These are phyloP conservation scores for Penicillium parvum DNA, from an alignment of 495 filamentous ascomycete genomes.

Conservation along the genomic window DNA sequence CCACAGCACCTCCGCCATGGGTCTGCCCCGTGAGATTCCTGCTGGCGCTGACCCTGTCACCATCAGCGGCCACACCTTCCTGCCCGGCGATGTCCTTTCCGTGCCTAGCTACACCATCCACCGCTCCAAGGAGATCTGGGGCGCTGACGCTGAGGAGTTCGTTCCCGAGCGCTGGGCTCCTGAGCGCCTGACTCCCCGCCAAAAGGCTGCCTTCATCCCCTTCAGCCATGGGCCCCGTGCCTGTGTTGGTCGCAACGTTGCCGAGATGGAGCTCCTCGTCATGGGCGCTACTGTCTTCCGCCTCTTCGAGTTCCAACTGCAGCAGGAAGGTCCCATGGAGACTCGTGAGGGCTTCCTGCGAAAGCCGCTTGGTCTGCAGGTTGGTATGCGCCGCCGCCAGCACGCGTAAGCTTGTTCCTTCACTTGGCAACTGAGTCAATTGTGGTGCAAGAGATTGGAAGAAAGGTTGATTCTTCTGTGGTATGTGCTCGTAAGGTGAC, in stretches of 20 bases:
- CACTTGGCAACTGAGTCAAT: too few relatives aligned
- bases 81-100: slow-evolving; percentile 68
- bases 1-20: slow-evolving; percentile 84
- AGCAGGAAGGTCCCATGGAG: slow-evolving; percentile 64
- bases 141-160: slow-evolving; percentile 67
- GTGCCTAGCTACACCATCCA: slow-evolving; percentile 89
- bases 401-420: too few relatives aligned
- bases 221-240: slow-evolving; percentile 77
- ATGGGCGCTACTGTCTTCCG: slow-evolving; percentile 74
- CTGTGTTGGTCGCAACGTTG: slow-evolving; percentile 83
- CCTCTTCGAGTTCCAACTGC: slow-evolving; percentile 68
- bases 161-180: slow-evolving; percentile 75
- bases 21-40: slow-evolving; percentile 79
- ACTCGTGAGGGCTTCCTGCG: slow-evolving; percentile 85
- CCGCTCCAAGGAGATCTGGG: slow-evolving; percentile 80
- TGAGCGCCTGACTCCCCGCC: slow-evolving; percentile 50
- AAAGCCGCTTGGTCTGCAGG: slow-evolving; percentile 73
- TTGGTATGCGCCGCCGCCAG: slow-evolving; percentile 64
- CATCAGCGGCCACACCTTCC: slow-evolving; percentile 60
- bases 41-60: slow-evolving; percentile 50
- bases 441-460: too few relatives aligned
- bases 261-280: slow-evolving; percentile 88
- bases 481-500: neutral
- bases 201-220: slow-evolving; percentile 77
- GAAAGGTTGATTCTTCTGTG: neutral